These are phyloP conservation scores for Neopestalotiopsis sp. DNA, from an alignment of 2,329 filamentous ascomycete genomes.

Conservation along the genomic window DNA sequence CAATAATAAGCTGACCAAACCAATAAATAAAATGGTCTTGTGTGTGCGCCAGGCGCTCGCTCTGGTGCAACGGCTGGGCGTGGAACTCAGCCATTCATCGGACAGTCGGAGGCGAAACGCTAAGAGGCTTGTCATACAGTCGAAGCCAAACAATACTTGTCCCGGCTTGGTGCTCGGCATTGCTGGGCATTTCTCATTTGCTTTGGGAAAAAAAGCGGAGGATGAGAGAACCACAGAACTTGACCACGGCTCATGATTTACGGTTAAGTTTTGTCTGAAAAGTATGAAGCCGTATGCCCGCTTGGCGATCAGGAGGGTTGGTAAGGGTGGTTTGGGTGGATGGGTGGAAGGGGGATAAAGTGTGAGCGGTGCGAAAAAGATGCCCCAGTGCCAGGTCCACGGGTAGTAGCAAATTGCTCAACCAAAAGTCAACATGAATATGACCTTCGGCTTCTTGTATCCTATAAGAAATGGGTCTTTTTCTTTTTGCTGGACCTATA, in stretches of 20 bases:
- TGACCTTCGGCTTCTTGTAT: neutral
- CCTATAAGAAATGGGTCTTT: neutral
- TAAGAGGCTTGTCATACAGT: neutral
- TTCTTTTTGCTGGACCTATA: too few species aligned
- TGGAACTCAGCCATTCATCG: neutral
- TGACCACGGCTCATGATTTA: conserved; percentile 1
- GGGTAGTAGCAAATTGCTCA: neutral
- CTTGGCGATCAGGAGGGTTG: neutral
- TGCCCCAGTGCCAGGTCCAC: neutral
- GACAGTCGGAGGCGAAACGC: neutral
- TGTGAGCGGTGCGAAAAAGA: neutral
- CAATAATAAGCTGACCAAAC: neutral
- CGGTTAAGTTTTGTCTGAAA: conserved; percentile 1
- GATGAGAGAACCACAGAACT: neutral
- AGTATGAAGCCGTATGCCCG: neutral
- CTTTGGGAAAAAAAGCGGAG: neutral
- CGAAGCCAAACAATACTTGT: neutral
- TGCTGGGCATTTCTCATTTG: neutral
- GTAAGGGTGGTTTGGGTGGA: too few species aligned
- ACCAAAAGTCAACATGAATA: neutral
- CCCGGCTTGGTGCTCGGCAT: neutral
- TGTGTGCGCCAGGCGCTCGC: neutral
- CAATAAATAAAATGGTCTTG: neutral
- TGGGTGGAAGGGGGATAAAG: neutral
- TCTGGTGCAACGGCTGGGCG: neutral